Percentiles rank a stretch among this genome's conserved stretches.
These are phyloP conservation scores for Phytopythium chamaehyphon DNA, from an alignment of 352 stramenopile species.

Conservation along the genomic window DNA sequence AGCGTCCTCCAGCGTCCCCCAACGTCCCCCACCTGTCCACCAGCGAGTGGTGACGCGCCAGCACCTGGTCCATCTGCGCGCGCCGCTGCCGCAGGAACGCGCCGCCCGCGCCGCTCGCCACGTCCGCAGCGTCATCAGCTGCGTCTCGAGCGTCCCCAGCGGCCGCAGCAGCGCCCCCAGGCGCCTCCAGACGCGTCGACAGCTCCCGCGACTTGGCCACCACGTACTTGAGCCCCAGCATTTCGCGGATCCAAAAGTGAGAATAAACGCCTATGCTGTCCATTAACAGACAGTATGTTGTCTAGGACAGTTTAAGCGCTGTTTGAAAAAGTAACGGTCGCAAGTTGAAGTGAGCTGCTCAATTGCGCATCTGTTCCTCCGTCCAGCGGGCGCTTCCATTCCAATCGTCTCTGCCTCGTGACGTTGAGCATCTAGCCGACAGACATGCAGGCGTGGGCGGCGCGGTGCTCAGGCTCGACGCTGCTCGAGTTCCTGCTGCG, in stretches of 20 bases:
- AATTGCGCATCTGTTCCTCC: background rate
- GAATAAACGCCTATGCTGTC: too few species aligned
- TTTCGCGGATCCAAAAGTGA: constrained; percentile 8
- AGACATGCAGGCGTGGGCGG: background rate
- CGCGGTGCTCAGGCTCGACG: constrained; percentile 5
- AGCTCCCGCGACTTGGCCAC: constrained; percentile 75
- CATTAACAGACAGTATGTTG: too few species aligned
- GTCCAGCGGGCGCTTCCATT: background rate
- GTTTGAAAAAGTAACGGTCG: too few species aligned
- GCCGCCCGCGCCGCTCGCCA: constrained; percentile 27
- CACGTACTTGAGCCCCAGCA: constrained; percentile 72
- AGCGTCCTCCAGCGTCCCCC: constrained; percentile 7
- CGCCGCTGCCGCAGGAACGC: constrained; percentile 41
- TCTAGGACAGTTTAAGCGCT: too few species aligned
- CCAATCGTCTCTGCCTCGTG: background rate
- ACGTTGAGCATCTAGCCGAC: background rate
- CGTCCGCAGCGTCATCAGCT: constrained; percentile 1
- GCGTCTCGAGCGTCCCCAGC: constrained; percentile 3
- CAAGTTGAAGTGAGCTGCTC: too few species aligned
- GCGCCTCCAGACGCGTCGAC: constrained; percentile 50
- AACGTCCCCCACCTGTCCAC: constrained; percentile 28
- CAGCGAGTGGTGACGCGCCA: constrained; percentile 39
- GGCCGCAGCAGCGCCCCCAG: constrained; percentile 13
- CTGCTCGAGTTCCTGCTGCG: constrained; percentile 7
- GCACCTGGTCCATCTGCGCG: constrained; percentile 21